Base-by-base conservation (phyloP, 1,139 yeast species). In the Debaryomyces robertsiae region DNA sequence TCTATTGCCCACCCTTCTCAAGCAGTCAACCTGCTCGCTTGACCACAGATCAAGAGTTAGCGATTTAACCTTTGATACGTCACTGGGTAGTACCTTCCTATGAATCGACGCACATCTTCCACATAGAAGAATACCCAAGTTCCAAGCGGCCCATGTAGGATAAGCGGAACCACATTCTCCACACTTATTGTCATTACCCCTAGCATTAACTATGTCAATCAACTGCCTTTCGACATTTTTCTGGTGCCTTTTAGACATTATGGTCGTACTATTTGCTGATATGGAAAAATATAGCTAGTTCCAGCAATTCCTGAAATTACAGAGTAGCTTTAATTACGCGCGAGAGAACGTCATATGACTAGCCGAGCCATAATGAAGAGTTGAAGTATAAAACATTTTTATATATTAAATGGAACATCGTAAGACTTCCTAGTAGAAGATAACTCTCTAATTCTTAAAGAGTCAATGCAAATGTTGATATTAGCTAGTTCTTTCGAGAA, bases 41-140 rank as follows among this genome's bases (percentile, higher is more conserved):
- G 75, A 65, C 90, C 97, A 93, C 1, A 75, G 71, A 56, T 93
- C 98, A 54, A 90, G 73, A 1, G 95, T 84, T 47, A 93, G 67
- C 0, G 96, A 87, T 48, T 94, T 80, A 4, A 90, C 85, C 49
- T 78, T 78, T 16, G 95, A 84, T 4, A 88, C 69, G 18, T 56
- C 56, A 2, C 83, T 65, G 0, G 95, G 95, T 46, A 91, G 65
- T 10, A 68, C 58, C 25, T 87, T 77, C 48, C 94, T 76, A 61
- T 91, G 98, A 29, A 78, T 72, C 9, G 86, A 77, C 6, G 91
- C 89, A 71, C 94, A 85, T 47, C 90, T 67, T 3, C 91, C 93
- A 63, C 94, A 85, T 22, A 85, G 65, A 46, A 85, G 79, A 4
- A 84, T 65, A 19, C 93, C 93, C 36, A 81, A 50, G 47, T 60